Evolutionary conservation across 148 eudicot species (phyloP).

Genomic region (Camellia granthamiana): DNA sequence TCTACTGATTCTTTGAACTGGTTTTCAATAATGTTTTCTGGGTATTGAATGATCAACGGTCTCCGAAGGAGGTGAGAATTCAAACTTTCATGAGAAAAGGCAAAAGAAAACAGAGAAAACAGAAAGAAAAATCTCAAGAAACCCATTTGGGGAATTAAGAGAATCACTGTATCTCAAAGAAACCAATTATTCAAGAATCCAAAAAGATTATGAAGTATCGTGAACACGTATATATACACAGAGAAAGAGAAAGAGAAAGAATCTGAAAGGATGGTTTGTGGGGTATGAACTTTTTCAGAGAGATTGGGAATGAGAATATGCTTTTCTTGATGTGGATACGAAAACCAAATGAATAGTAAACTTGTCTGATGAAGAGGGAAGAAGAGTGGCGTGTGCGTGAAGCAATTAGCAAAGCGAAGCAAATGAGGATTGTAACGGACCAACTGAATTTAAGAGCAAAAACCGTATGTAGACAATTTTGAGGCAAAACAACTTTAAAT

Average conservation of each 20-base stretch:
- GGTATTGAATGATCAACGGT: too few relatives aligned
- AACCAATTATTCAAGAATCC: too few relatives aligned
- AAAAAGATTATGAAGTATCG: too few relatives aligned
- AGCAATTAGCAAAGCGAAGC: not conserved
- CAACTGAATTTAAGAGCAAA: not conserved
- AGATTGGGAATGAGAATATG: not conserved
- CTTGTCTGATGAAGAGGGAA: not conserved
- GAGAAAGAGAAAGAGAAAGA: too few relatives aligned
- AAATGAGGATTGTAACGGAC: not conserved
- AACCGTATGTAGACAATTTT: not conserved
- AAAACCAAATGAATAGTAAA: not conserved
- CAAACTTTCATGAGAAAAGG: too few relatives aligned
- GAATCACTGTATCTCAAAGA: too few relatives aligned
- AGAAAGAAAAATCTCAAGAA: not conserved
- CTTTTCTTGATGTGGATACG: not conserved
- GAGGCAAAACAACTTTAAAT: not conserved
- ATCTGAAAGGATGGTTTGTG: too few relatives aligned
- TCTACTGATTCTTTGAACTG: too few relatives aligned
- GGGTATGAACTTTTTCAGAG: not conserved
- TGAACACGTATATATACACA: too few relatives aligned
- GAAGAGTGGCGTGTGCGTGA: not conserved
- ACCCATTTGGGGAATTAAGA: not conserved
- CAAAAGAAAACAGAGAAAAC: too few relatives aligned
- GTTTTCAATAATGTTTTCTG: too few relatives aligned
- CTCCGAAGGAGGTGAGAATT: too few relatives aligned